These are phyloP conservation scores for Pseudocercospora ulei DNA, from an alignment of 2,329 filamentous ascomycete genomes.

Conservation along the genomic window DNA sequence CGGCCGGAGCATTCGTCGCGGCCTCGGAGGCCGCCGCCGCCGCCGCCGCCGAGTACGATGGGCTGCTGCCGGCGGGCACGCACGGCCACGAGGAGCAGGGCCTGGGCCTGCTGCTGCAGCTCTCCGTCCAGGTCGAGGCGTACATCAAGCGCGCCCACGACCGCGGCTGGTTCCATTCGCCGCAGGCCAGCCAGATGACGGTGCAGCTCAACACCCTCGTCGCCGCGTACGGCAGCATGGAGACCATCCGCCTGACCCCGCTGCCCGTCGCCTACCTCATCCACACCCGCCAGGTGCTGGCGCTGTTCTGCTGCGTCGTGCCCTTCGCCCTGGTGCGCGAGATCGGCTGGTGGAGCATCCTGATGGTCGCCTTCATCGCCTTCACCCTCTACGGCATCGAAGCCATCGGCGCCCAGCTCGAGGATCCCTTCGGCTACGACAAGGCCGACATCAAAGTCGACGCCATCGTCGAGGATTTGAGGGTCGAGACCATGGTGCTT, in stretches of 20 bases:
- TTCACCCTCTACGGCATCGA: constrained; percentile 58
- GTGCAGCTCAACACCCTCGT: constrained; percentile 49
- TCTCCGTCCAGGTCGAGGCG: constrained; percentile 51
- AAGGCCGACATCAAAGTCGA: constrained; percentile 60
- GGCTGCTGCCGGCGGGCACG: constrained; percentile 31
- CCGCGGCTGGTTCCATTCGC: constrained; percentile 51
- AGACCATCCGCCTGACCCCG: constrained; percentile 56
- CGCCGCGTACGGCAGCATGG: constrained; percentile 54
- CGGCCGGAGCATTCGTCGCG: no score
- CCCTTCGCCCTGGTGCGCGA: constrained; percentile 56
- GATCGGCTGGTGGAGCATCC: constrained; percentile 54
- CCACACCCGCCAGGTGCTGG: constrained; percentile 55
- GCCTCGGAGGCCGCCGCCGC: constrained; percentile 29
- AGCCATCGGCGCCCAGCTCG: constrained; percentile 53
- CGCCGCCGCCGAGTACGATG: constrained; percentile 32
- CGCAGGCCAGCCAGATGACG: constrained; percentile 50
- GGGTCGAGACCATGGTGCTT: constrained; percentile 50
- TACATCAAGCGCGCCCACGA: constrained; percentile 51
- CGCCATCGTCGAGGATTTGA: constrained; percentile 52
- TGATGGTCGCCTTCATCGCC: constrained; percentile 50
- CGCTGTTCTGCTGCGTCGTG: constrained; percentile 51
- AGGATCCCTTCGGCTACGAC: constrained; percentile 58
- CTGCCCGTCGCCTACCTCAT: constrained; percentile 57
- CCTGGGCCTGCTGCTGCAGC: constrained; percentile 50
- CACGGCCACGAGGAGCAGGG: constrained; percentile 48